Evolutionary conservation across 2,329 filamentous ascomycete genomes (phyloP).

Genomic region (Didymella sp.): DNA sequence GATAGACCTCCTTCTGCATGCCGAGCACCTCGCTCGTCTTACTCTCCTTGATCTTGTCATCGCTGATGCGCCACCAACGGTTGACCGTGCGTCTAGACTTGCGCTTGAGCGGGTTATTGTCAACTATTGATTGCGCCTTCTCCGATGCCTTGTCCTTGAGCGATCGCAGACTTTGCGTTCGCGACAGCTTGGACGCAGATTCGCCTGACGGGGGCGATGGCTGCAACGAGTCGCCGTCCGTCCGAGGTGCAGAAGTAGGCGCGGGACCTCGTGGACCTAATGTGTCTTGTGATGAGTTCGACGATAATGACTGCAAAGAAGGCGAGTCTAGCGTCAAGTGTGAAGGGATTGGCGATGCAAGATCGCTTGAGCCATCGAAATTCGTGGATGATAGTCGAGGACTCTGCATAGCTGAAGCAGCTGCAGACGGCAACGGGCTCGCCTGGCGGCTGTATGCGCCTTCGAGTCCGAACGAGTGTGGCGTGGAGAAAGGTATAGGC

Average conservation of each 20-base stretch:
- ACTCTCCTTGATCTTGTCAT: conserved; percentile 94
- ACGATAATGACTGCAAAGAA: conserved; percentile 44
- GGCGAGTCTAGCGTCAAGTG: conserved; percentile 39
- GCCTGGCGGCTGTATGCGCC: conserved; percentile 71
- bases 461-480: conserved; percentile 77
- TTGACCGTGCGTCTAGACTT: conserved; percentile 67
- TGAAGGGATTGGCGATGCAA: conserved; percentile 35
- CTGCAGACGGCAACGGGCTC: conserved; percentile 57
- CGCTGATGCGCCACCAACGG: conserved; percentile 97
- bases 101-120: conserved; percentile 55
- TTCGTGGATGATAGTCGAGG: conserved; percentile 52
- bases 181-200: conserved; percentile 29
- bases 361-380: conserved; percentile 34
- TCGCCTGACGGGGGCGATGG: conserved; percentile 26
- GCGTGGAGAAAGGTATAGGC: conserved; percentile 80
- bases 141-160: conserved; percentile 44
- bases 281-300: conserved; percentile 38
- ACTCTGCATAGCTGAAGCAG: conserved; percentile 52
- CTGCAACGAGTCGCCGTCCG: conserved; percentile 34
- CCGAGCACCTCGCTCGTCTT: conserved; percentile 89
- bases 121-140: conserved; percentile 55
- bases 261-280: conserved; percentile 31
- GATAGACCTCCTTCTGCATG: conserved; percentile 95
- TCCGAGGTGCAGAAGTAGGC: conserved; percentile 43
- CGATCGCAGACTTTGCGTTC: conserved; percentile 38